phyloP scores from a whole-genome alignment of 805 yeast species.

The Cyberlindnera petersonii region DNA sequence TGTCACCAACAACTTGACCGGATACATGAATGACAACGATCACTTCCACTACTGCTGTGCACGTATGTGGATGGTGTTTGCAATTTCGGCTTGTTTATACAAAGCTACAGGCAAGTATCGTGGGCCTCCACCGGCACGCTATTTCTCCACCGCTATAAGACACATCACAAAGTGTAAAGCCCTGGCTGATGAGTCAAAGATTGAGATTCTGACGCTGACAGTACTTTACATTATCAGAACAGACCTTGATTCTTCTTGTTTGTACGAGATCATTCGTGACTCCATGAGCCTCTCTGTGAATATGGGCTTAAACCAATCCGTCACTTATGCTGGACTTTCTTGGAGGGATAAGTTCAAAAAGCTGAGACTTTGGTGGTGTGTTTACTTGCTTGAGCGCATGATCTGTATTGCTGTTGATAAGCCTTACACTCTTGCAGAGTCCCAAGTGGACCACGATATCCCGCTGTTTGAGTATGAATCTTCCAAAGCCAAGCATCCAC shows the following conservation, averaged over 20 bases:
- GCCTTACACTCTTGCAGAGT: slow-evolving; percentile 50
- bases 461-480: slow-evolving; percentile 49
- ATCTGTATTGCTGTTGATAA: slow-evolving; percentile 60
- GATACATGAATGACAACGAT: slow-evolving; percentile 36
- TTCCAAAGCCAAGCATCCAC: slow-evolving; percentile 29
- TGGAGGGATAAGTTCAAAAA: slow-evolving; percentile 34
- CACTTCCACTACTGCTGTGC: slow-evolving; percentile 51
- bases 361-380: slow-evolving; percentile 61
- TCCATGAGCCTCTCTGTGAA: slow-evolving; percentile 44
- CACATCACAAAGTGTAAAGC: slow-evolving; percentile 45
- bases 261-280: slow-evolving; percentile 51
- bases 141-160: slow-evolving; percentile 57
- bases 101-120: slow-evolving; percentile 53
- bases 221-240: slow-evolving; percentile 56
- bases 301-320: slow-evolving; percentile 35
- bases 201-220: slow-evolving; percentile 49
- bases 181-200: slow-evolving; percentile 40
- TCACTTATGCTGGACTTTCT: slow-evolving; percentile 30
- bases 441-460: slow-evolving; percentile 42
- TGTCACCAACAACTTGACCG: slow-evolving; percentile 32
- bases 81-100: slow-evolving; percentile 48
- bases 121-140: slow-evolving; percentile 52
- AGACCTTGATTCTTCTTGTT: slow-evolving; percentile 53
- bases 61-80: slow-evolving; percentile 52
- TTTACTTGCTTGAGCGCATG: slow-evolving; percentile 57